A percentile compares a stretch with the other conserved stretches of the same genome.
Conservation (phyloP, 1,284 basidiomycete species). For the Macrocystidia cucumis region DNA sequence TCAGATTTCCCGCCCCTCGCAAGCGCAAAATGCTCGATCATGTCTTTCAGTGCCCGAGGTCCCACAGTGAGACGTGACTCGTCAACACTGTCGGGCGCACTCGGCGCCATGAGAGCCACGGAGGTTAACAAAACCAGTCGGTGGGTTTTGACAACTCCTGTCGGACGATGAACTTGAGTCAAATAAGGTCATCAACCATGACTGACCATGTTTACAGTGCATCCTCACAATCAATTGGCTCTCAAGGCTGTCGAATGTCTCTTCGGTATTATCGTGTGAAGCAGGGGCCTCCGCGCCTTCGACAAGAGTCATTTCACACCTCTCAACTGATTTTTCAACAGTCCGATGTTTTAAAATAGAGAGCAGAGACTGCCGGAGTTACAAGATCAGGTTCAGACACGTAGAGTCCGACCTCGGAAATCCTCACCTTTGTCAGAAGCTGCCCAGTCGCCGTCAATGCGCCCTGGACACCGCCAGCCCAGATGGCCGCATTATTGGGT, state of each 20-base stretch:
- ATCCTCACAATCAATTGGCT: conserved; percentile 64
- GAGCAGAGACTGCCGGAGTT: conserved; percentile 45
- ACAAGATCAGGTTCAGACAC: conserved; percentile 2
- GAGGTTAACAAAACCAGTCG: conserved; percentile 53
- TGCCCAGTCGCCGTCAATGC: conserved; percentile 45
- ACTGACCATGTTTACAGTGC: conserved; percentile 75
- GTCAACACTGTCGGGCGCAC: conserved; percentile 39
- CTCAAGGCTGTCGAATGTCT: conserved; percentile 56
- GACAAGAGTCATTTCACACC: conserved; percentile 63
- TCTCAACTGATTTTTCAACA: conserved; percentile 66
- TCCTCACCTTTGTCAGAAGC: conserved; percentile 54
- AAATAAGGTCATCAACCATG: conserved; percentile 4
- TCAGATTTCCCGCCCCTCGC: conserved; percentile 55
- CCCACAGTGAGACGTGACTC: conserved; percentile 66
- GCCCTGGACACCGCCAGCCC: conserved; percentile 22
- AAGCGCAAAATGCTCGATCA: conserved; percentile 74
- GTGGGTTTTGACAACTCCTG: conserved; percentile 77
- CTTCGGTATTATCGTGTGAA: conserved; percentile 28
- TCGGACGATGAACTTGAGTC: conserved; percentile 3
- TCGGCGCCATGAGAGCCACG: conserved; percentile 53
- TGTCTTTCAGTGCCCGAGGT: conserved; percentile 60
- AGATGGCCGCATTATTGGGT: conserved; percentile 13
- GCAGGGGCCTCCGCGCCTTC: conserved; percentile 33
- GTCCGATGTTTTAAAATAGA: conserved; percentile 67
- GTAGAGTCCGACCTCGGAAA: too few relatives aligned